phyloP scores from a whole-genome alignment of 768 basidiomycete genomes.

The Roridomyces roridus region DNA sequence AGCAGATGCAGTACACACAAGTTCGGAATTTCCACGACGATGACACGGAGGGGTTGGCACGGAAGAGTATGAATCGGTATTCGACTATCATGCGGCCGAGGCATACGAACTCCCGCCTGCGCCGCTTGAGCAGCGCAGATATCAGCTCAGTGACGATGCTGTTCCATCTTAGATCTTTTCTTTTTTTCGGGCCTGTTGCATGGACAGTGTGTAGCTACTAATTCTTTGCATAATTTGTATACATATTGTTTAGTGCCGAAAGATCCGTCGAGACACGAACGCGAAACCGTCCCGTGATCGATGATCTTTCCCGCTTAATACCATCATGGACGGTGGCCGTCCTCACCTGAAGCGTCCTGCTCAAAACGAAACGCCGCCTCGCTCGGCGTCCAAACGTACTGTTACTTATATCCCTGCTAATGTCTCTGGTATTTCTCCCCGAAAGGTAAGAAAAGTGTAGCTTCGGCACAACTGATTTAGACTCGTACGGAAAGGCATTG shows the following conservation, averaged over 20 bases:
- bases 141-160: background rate
- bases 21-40: conserved; percentile 26
- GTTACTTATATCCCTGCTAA: background rate
- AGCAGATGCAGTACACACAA: conserved; percentile 24
- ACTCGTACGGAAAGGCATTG: conserved; percentile 5
- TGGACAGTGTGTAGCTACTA: background rate
- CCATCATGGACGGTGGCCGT: no score
- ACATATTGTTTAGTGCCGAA: no score
- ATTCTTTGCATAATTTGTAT: no score
- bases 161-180: background rate
- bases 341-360: no score
- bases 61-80: background rate
- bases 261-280: no score
- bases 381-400: background rate
- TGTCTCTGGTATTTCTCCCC: background rate
- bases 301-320: no score
- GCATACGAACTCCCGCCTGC: conserved; percentile 14
- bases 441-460: background rate
- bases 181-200: background rate
- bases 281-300: no score
- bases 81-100: conserved; percentile 26
- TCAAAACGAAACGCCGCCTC: no score
- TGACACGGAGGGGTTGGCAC: conserved; percentile 3
- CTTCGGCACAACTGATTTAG: background rate
- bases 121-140: background rate